Evolutionary conservation across 164 flowering plant genomes (phyloP), one percentile per base, ranked within the genome.

Genomic region (Buxus sempervirens): DNA sequence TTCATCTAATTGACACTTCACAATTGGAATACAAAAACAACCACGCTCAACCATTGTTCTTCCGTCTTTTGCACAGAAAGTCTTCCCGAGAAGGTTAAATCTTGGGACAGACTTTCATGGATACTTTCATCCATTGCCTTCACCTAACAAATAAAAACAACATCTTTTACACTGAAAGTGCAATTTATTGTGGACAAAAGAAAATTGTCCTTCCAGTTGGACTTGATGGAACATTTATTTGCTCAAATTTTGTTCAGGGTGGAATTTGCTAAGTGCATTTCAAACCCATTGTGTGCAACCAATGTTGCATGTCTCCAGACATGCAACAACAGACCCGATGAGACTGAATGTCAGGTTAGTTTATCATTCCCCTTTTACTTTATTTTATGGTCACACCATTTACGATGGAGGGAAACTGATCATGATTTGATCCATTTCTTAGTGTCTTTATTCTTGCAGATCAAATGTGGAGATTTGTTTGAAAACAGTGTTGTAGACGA

Each of bases 301-400:
- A 95, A 91, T 77, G 72, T 95, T 73, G 98, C 98, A 72, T 95
- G 98, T 76, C 89, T 95, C 42, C 93, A 95, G 70, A 95, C 98
- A 21, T 95, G 98, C 78, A 95, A 92, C 66, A 84, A 95, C 69
- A 83, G 96, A 60, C 97, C 97, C 14, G 96, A 95, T 75, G 97
- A 95, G 73, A 90, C 92, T 0, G 97, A 91, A 73, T 95, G 98
- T 81, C 97, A 91, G 93, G 98, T 90, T 74, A 70, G 74, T 73
- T 73, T 64, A 60, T 51, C 24, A 27, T 57, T 27, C 42, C 66
- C 58, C 19, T 60, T 22, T 68, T 45, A 21, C 54, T 21, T 21
- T 49, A 56, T 55, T 22, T 15, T n/a, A 32, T n/a, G 25, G 22
- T 41, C 26, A 23, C 36, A 45, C n/a, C 63, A 45, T 32, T 71